Conservation (phyloP, 345 rosid species). For the Angophora floribunda region DNA sequence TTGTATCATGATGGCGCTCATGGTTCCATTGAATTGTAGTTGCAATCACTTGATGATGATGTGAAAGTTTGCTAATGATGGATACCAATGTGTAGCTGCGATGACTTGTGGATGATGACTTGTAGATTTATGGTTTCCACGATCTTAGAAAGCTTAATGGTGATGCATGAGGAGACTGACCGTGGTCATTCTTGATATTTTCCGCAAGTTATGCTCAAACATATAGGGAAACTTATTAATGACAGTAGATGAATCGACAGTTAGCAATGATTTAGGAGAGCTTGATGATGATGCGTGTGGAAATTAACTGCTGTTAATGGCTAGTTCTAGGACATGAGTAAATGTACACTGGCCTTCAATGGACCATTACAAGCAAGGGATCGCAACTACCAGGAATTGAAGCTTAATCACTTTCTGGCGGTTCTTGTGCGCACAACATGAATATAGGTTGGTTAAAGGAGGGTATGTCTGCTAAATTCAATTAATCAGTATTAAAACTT, state of each 20-base stretch:
- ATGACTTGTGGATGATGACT: neutral
- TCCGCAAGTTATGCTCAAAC: neutral
- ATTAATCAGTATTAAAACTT: neutral
- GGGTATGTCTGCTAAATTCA: neutral
- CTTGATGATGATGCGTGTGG: neutral
- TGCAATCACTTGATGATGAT: neutral
- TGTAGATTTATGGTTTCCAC: neutral
- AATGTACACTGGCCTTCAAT: neutral
- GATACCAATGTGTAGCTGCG: neutral
- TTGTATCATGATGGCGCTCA: fast-evolving
- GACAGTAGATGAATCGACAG: neutral
- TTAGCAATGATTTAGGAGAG: neutral
- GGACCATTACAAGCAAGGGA: neutral
- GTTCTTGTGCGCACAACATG: neutral
- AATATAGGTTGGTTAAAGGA: neutral
- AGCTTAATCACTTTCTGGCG: neutral
- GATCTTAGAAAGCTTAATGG: neutral
- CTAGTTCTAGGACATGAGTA: neutral
- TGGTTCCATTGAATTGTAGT: neutral
- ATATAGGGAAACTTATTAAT: neutral
- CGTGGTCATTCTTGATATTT: neutral
- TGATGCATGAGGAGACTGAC: neutral
- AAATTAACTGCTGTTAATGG: neutral
- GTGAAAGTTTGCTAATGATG: neutral
- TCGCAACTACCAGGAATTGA: neutral